phyloP scores from a whole-genome alignment of 306 rosid species.

The Chamaecrista fasciculata region DNA sequence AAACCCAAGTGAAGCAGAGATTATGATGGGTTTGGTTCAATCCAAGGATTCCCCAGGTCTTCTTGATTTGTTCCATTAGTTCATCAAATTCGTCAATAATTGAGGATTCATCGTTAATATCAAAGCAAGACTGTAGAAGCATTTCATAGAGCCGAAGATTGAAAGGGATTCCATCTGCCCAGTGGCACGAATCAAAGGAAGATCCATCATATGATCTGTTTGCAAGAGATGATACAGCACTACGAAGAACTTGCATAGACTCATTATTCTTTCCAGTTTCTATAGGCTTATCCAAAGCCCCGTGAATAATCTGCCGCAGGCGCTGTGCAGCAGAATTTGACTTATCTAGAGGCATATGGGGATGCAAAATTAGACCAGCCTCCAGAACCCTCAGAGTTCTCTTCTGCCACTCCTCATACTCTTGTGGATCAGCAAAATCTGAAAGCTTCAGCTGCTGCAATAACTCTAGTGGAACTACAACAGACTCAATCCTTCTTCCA shows the following conservation, averaged over 20 bases:
- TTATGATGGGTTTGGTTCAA: conserved; percentile 79
- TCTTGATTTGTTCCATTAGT: conserved; percentile 93
- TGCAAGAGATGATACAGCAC: conserved; percentile 82
- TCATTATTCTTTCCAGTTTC: conserved; percentile 91
- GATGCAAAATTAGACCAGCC: conserved; percentile 92
- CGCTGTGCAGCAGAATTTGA: conserved; percentile 70
- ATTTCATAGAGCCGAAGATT: conserved; percentile 84
- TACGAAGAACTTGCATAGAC: conserved; percentile 93
- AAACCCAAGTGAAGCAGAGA: conserved; percentile 95
- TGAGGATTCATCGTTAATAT: conserved; percentile 68
- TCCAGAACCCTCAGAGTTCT: conserved; percentile 87
- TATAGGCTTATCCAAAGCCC: conserved; percentile 74
- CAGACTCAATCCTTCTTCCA: conserved; percentile 91
- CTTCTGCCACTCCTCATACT: conserved; percentile 80
- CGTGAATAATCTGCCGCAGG: conserved; percentile 69
- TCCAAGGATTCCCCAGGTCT: conserved; percentile 98
- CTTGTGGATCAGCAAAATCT: conserved; percentile 84
- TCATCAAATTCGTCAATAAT: conserved; percentile 88
- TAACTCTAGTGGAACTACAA: conserved; percentile 90
- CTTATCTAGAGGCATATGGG: conserved; percentile 70
- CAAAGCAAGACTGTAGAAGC: conserved; percentile 87
- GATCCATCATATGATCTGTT: conserved; percentile 81
- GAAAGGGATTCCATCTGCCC: conserved; percentile 98
- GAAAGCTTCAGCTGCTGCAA: conserved; percentile 89
- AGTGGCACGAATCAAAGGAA: conserved; percentile 73